A percentile compares a stretch with the other conserved stretches of the same genome.
Evolutionary conservation across 805 yeast genomes (phyloP).

Genomic region (Geotrichum ghanense): DNA sequence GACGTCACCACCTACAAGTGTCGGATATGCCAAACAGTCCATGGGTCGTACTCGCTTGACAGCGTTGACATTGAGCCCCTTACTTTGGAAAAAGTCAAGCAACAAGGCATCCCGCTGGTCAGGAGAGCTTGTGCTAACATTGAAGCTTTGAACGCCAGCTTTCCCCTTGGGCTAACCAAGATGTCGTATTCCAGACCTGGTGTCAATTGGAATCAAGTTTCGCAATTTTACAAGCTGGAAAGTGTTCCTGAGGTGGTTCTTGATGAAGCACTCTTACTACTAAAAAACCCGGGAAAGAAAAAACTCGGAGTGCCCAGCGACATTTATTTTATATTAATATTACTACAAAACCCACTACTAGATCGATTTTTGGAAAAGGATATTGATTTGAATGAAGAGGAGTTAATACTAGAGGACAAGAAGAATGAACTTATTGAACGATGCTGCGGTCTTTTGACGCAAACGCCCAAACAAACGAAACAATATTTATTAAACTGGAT

Average conservation of each 20-base stretch:
- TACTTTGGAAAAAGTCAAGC: background rate
- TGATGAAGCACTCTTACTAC: background rate
- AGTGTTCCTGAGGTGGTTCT: background rate
- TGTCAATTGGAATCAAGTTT: constrained; percentile 38
- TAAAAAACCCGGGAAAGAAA: background rate
- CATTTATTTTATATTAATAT: background rate
- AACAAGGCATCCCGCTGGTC: background rate
- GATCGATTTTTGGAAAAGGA: background rate
- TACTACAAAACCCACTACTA: background rate
- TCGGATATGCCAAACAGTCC: background rate
- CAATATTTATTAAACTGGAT: constrained; percentile 47
- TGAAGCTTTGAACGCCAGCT: constrained; percentile 42
- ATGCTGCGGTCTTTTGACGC: constrained; percentile 55
- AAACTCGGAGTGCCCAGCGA: background rate
- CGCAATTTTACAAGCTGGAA: constrained; percentile 31
- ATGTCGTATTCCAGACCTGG: constrained; percentile 36
- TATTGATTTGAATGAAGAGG: no score
- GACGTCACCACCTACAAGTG: background rate
- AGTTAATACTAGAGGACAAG: no score
- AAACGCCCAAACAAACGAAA: constrained; percentile 30
- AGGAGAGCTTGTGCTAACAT: constrained; percentile 36
- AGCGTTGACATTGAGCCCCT: background rate
- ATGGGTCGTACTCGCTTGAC: background rate
- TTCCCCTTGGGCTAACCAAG: constrained; percentile 26
- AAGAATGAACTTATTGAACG: constrained; percentile 39